Evolutionary conservation across 306 rosid genomes (phyloP).

Genomic region (Cucurbita maxima): DNA sequence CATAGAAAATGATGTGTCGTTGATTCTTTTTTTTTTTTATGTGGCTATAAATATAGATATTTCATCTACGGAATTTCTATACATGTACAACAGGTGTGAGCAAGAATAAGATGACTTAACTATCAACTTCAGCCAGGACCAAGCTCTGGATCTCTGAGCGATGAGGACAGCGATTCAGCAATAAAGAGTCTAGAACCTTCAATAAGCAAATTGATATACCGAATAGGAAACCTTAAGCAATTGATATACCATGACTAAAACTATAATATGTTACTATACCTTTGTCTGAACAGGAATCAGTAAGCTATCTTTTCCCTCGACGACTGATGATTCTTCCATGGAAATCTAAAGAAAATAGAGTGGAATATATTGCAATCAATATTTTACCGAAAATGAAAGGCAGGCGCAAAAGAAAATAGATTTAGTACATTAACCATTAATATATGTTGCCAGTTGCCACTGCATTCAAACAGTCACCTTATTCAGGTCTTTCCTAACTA

Average conservation of each 20-base stretch:
- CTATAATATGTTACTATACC: slow-evolving; percentile 29
- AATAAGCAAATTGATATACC: slow-evolving; percentile 1
- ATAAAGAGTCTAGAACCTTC: slow-evolving; percentile 36
- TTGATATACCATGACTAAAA: background rate
- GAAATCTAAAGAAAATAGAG: slow-evolving; percentile 27
- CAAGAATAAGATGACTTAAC: slow-evolving; percentile 25
- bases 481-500: background rate
- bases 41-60: background rate
- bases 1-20: background rate
- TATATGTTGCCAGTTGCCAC: background rate
- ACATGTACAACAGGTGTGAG: background rate
- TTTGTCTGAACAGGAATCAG: slow-evolving; percentile 46
- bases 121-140: slow-evolving; percentile 50
- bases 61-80: background rate
- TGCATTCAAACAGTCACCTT: background rate
- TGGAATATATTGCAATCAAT: background rate
- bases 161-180: slow-evolving; percentile 70
- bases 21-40: background rate
- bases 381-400: background rate
- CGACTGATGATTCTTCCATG: slow-evolving; percentile 37
- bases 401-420: background rate
- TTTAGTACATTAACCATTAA: background rate
- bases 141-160: slow-evolving; percentile 89
- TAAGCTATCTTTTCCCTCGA: slow-evolving; percentile 66
- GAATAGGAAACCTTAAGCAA: background rate